Base-by-base conservation (phyloP, 1,284 basidiomycete species). In the Exobasidium rhododendri region DNA sequence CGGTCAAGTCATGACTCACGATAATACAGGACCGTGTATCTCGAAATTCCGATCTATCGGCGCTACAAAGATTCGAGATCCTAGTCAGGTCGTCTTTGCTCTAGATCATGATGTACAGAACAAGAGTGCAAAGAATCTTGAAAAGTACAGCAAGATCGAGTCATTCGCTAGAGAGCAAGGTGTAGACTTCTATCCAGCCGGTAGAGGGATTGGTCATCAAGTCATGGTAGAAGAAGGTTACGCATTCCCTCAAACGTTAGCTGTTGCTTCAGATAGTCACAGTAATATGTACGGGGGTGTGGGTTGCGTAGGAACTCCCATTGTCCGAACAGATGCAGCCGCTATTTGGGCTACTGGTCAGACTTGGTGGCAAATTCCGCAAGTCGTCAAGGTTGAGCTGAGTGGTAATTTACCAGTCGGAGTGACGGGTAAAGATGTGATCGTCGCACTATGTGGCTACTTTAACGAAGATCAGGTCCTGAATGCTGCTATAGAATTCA, bases 351-450 rank as follows among this genome's bases (percentile, higher is more conserved):
- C 96, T 2, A 98, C 96, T 0, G 92, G 94, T 46, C 92, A 92
- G 81, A 98, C 96, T 3, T 99, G 94, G 94, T 98, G 94, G 96
- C 94, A 98, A 83, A 90, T 99, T 28, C 94, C 94, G 4, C 87
- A 92, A 7, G 93, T 97, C 85, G 86, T 99, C 80, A 92, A 92
- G 66, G 94, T 98, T 63, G 92, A 97, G 76, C 84, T 99, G 46
- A 87, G 85, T 64, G 94, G 94, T 13, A 83, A 83, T 65, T 85
- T 97, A 0, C 84, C 89, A 0, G 86, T 88, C 0, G 96, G 96
- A 6, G 94, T 97, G 0, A 96, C 92, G 0, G 96, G 96, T 40
- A 99, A 99, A 81, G 94, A 99, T 75, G 91, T 99, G 49, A 98
- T 99, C 64, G 91, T 99, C 11, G 94, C 94, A 0, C 85, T 99